Percentiles rank a stretch among this genome's conserved stretches.
These are phyloP conservation scores for Eustoma russellianum DNA, from an alignment of 257 asterid species.

Conservation along the genomic window DNA sequence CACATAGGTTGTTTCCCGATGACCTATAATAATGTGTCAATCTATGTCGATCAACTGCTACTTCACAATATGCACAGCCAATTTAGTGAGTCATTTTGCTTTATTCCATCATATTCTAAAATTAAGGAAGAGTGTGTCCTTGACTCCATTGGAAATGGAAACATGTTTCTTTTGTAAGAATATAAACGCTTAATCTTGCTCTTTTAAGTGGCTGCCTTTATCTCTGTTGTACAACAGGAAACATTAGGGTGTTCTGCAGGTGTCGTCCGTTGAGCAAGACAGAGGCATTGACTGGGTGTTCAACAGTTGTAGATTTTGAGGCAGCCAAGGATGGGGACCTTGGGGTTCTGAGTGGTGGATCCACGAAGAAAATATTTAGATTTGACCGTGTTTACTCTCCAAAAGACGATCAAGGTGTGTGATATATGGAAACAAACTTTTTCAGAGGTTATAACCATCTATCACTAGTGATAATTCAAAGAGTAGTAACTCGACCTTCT, in stretches of 20 bases:
- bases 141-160: too few relatives aligned
- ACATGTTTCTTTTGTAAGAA: neutral
- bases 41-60: too few relatives aligned
- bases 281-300: slow-evolving; percentile 51
- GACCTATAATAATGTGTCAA: too few relatives aligned
- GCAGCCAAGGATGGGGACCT: slow-evolving; percentile 95
- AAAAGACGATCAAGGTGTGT: slow-evolving; percentile 80
- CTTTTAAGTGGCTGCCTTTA: neutral
- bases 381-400: slow-evolving; percentile 93
- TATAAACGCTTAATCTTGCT: neutral
- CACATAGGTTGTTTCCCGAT: too few relatives aligned
- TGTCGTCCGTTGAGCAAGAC: slow-evolving; percentile 91
- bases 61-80: too few relatives aligned
- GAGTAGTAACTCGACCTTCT: neutral
- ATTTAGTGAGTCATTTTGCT: too few relatives aligned
- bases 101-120: too few relatives aligned
- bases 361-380: slow-evolving; percentile 58
- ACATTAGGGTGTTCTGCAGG: slow-evolving; percentile 92
- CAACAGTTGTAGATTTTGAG: slow-evolving; percentile 74
- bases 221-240: slow-evolving; percentile 43
- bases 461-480: neutral
- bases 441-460: neutral
- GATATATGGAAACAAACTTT: slow-evolving; percentile 1
- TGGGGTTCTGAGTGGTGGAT: slow-evolving; percentile 45
- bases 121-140: too few relatives aligned